Evolutionary conservation across 2,329 filamentous ascomycete species (phyloP), one percentile per base, ranked within the genome.

Genomic region (Cordyceps militaris): DNA sequence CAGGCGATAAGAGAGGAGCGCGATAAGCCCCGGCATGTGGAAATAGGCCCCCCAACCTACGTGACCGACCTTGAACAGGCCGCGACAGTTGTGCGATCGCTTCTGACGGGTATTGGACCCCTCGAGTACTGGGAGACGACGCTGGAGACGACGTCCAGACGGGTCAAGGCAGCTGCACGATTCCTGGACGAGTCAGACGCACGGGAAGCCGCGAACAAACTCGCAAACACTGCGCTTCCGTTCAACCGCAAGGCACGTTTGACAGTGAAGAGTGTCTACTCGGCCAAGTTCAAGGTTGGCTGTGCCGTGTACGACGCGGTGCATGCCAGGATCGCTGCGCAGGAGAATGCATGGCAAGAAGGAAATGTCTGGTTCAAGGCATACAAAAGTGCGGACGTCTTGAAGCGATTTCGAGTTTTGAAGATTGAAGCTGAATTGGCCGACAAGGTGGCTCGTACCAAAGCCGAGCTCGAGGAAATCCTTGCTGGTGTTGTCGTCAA

Each of bases 151-250:
- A 54, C 61, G 0, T 67, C 67, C 2, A 75, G 71, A 56, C 66
- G 74, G 2, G 58, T 72, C 19, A 75, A 75, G 60, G 75, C 70
- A 0, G 68, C 65, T 14, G 75, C 71, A 1, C 63, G 65, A 2
- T 80, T 78, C 46, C 21, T 64, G 4, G 62, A 72, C 1, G 72
- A 74, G 50, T 64, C 64, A 0, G 67, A 74, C 40, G 76, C 76
- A 0, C 62, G 62, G 43, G 61, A 69, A 10, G 75, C 72, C 0
- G 67, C 63, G 2, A 88, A 81, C 58, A 81, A 83, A 63, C 84
- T 87, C 60, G 61, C 75, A 47, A 58, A 67, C 4, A 66, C 23
- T 7, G 53, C 49, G 3, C 42, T 78, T 6, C 60, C 66, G 0
- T 71, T 74, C 13, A 61, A 69, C 1, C 57, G 59, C 4, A 61